These are phyloP conservation scores for Fusarium tuaranense DNA, from an alignment of 2,329 filamentous ascomycete genomes.

Conservation along the genomic window DNA sequence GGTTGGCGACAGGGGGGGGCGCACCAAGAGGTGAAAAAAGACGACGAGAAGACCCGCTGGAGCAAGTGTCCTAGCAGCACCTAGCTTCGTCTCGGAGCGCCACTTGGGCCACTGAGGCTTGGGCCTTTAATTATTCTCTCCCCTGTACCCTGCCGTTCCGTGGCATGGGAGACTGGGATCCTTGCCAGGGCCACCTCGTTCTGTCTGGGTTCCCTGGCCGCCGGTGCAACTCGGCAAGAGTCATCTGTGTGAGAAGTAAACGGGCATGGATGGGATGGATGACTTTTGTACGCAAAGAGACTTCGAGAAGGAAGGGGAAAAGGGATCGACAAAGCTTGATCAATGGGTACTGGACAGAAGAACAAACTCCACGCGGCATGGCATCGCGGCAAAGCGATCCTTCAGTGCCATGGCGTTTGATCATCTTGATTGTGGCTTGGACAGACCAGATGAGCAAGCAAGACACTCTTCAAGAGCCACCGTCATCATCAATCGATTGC, in stretches of 20 bases:
- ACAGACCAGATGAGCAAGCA: constrained; percentile 14
- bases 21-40: not conserved
- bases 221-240: constrained; percentile 25
- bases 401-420: not conserved
- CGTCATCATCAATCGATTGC: constrained; percentile 7
- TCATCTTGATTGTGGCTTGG: constrained; percentile 29
- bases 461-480: constrained; percentile 1
- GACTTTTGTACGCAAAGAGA: not conserved
- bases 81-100: constrained; percentile 41
- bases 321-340: not conserved
- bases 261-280: constrained; percentile 2
- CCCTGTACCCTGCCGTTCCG: constrained; percentile 29
- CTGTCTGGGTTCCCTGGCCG: constrained; percentile 7
- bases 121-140: constrained; percentile 44
- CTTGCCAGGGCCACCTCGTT: not conserved
- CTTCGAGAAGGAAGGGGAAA: not conserved
- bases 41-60: constrained; percentile 19
- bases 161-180: constrained; percentile 25
- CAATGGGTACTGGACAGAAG: not conserved
- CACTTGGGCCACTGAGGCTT: constrained; percentile 37
- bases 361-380: constrained; percentile 20
- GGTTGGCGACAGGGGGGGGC: constrained; percentile 17
- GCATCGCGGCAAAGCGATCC: constrained; percentile 1
- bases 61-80: constrained; percentile 34
- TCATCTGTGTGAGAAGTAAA: constrained; percentile 17